Conservation (phyloP, 2,329 filamentous ascomycete species). For the Nectriaceae sp. region DNA sequence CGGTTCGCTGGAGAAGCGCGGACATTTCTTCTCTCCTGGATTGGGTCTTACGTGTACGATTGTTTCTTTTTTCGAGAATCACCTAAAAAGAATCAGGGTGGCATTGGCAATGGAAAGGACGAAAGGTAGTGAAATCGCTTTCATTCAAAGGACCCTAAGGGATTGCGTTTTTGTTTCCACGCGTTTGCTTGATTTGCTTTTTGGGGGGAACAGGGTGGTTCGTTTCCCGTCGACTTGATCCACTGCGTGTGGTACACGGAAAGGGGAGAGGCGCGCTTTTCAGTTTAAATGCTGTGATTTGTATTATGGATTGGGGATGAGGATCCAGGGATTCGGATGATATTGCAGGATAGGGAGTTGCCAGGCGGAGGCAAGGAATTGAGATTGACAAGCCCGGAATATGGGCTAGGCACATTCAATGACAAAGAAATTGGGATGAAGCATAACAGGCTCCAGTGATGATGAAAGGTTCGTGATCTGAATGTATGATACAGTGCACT, state of each 20-base stretch:
- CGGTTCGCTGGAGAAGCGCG: constrained; percentile 27
- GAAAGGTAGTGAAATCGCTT: constrained; percentile 18
- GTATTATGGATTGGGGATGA: constrained; percentile 24
- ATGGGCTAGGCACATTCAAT: constrained; percentile 28
- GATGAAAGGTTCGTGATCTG: neutral
- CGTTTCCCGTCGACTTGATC: neutral
- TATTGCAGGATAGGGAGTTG: constrained; percentile 21
- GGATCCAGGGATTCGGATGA: constrained; percentile 18
- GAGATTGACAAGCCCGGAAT: constrained; percentile 25
- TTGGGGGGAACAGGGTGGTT: constrained; percentile 16
- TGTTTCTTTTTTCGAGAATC: constrained; percentile 36
- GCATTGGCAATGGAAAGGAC: constrained; percentile 25
- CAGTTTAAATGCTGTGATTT: constrained; percentile 1
- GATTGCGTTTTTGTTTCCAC: constrained; percentile 25
- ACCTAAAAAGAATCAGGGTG: constrained; percentile 35
- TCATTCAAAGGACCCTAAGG: constrained; percentile 21
- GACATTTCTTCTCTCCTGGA: constrained; percentile 29
- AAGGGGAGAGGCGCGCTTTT: neutral
- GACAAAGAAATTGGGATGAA: constrained; percentile 25
- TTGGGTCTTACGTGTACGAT: constrained; percentile 40
- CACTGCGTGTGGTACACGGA: neutral
- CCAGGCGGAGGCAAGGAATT: constrained; percentile 21
- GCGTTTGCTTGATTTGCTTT: constrained; percentile 30
- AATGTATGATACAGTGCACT: neutral
- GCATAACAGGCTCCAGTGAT: constrained; percentile 3